Evolutionary conservation across 768 basidiomycete species (phyloP), one percentile per base, ranked within the genome.

Genomic region (Nidularia sp.): DNA sequence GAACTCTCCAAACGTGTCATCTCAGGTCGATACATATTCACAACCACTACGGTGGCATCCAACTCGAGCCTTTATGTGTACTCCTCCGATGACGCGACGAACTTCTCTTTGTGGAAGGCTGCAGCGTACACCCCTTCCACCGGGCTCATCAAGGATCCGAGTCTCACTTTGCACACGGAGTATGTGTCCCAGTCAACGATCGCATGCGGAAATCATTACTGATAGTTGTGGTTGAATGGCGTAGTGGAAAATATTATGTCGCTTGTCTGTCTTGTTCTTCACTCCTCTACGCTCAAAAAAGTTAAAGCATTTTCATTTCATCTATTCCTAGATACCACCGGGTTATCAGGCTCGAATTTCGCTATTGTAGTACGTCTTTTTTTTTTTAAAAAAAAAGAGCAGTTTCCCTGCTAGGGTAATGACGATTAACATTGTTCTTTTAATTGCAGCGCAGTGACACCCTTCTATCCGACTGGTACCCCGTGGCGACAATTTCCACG

Each of bases 161-260:
- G 67, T 45, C 62, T 69, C 6, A 68, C 69, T 34, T 45, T 70
- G 43, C 67, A 70, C 50, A 68, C 69, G 3, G 67, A 69, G 69
- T 69, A 55, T 41, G 62, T 56, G 18, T n/a, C 54, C 47, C 18
- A 18, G 18, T 18, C 18, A 18, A 18, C 44, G 13, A 18, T 18
- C 18, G 18, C 18, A 18, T 18, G 18, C 18, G 18, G 18, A 18
- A 18, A 15, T 44, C 22, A 46, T 47, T 8, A 6, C 31, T 22
- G 8, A 39, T 13, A 22, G 25, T 31, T 50, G 18, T 18, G 18
- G 22, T 34, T 48, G 8, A 36, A 25, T 2, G 25, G 9, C 39
- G 15, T 33, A 70, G 68, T 52, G 69, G 69, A 39, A 65, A 61
- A 55, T 70, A 70, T 51, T 69, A 69, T 51, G 68, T 70, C 34